Percentiles rank a stretch among this genome's conserved stretches.
Conservation (phyloP, 2,329 filamentous ascomycete species). For the Pyrenophora teres region DNA sequence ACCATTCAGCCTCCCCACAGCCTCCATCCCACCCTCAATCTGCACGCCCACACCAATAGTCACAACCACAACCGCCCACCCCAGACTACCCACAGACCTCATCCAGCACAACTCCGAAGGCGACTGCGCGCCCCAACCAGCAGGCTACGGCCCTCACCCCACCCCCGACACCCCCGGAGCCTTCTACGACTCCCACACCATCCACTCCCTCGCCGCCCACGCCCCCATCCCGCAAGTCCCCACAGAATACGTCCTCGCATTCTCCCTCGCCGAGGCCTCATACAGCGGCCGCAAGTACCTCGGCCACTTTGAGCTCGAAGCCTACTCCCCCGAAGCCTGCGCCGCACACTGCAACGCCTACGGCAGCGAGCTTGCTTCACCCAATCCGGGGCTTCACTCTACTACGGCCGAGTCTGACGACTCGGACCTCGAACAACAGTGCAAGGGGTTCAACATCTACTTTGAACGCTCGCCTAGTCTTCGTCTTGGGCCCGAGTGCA, state of each 20-base stretch:
- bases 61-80: not conserved
- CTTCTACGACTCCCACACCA: conserved; percentile 1
- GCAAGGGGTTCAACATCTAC: conserved; percentile 11
- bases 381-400: too few relatives aligned
- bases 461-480: conserved; percentile 8
- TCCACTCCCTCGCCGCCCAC: not conserved
- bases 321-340: conserved; percentile 3
- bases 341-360: not conserved
- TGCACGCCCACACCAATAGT: not conserved
- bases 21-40: not conserved
- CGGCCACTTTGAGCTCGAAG: not conserved
- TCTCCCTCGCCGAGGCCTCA: not conserved
- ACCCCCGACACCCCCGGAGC: not conserved
- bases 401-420: too few relatives aligned
- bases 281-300: conserved; percentile 3
- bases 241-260: not conserved
- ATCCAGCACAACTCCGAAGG: not conserved
- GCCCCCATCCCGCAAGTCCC: conserved; percentile 1
- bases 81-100: not conserved
- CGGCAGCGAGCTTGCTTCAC: not conserved
- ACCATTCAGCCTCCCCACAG: too few relatives aligned
- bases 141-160: not conserved
- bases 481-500: not conserved
- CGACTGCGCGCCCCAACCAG: not conserved
- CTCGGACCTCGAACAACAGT: not conserved